Percentiles rank a stretch among this genome's conserved stretches.
Conservation (phyloP, 306 rosid genomes). For the Gastrolobium villosum region DNA sequence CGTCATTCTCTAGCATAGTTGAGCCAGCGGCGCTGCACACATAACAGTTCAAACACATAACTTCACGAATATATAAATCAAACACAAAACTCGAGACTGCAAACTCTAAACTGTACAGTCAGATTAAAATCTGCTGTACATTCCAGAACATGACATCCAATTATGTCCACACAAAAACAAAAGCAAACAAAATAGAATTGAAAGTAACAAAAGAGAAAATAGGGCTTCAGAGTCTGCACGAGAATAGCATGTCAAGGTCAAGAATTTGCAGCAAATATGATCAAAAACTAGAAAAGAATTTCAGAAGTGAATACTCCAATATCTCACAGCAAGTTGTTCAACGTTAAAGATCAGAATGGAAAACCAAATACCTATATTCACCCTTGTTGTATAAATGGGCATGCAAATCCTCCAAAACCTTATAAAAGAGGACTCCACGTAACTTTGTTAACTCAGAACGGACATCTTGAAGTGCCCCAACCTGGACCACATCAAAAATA, state of each 20-base stretch:
- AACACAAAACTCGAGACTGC: constrained; percentile 18
- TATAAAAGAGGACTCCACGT: constrained; percentile 88
- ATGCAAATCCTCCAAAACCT: constrained; percentile 94
- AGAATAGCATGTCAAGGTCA: constrained; percentile 45
- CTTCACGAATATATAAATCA: constrained; percentile 37
- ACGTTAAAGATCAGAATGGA: constrained; percentile 30
- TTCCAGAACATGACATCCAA: constrained; percentile 36
- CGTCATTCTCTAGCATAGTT: constrained; percentile 76
- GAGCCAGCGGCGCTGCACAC: constrained; percentile 77
- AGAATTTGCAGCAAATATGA: constrained; percentile 20
- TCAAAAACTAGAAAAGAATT: constrained; percentile 35
- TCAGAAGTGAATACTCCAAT: constrained; percentile 28
- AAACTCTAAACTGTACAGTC: constrained; percentile 22
- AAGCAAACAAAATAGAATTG: constrained; percentile 30
- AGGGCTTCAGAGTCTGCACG: constrained; percentile 38
- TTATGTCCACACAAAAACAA: constrained; percentile 22
- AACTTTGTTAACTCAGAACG: constrained; percentile 94
- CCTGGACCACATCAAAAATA: constrained; percentile 63
- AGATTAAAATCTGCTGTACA: constrained; percentile 25
- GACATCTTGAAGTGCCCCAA: constrained; percentile 99
- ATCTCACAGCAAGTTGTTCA: constrained; percentile 13
- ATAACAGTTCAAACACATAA: constrained; percentile 48
- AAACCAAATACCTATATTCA: constrained; percentile 81
- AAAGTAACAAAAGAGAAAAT: constrained; percentile 34
- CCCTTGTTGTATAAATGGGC: constrained; percentile 97